Percentiles rank a stretch among this genome's conserved stretches.
These are phyloP conservation scores for Fraxinus dipetala DNA, from an alignment of 305 asterid species.

Conservation along the genomic window DNA sequence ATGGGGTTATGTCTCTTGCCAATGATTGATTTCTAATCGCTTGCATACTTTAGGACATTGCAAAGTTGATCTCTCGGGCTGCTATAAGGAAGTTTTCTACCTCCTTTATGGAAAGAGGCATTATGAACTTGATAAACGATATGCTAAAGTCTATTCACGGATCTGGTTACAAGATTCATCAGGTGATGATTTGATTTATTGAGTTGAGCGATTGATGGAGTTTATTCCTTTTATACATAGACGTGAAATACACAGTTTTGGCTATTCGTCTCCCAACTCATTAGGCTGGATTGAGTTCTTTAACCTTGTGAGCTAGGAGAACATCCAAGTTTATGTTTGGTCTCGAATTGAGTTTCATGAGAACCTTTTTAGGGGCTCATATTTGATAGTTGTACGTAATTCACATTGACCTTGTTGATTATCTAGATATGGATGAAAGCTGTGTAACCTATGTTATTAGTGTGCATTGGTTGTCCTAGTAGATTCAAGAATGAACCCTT, in stretches of 20 bases:
- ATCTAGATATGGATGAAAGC: slow-evolving; percentile 11
- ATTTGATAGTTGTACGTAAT: not conserved
- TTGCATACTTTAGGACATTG: slow-evolving; percentile 63
- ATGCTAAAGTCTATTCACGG: slow-evolving; percentile 74
- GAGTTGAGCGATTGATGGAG: not conserved
- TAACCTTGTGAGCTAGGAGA: slow-evolving; percentile 2
- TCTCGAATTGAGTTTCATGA: not conserved
- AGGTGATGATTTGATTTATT: slow-evolving; percentile 46
- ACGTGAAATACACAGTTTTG: slow-evolving; percentile 14
- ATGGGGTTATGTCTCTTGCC: slow-evolving; percentile 11
- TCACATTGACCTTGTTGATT: slow-evolving; percentile 4
- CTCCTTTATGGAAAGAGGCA: slow-evolving; percentile 70
- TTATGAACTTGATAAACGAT: slow-evolving; percentile 78
- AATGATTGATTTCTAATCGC: slow-evolving; percentile 22
- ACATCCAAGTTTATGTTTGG: not conserved
- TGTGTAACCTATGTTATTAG: not conserved
- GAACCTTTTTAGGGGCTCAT: not conserved
- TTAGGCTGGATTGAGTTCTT: not conserved
- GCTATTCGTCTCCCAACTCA: not conserved
- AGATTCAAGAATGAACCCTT: slow-evolving; percentile 22
- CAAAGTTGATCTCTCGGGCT: slow-evolving; percentile 46
- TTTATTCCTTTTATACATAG: slow-evolving; percentile 5
- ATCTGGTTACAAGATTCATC: slow-evolving; percentile 68
- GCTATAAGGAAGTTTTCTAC: slow-evolving; percentile 64
- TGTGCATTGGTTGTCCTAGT: not conserved